Base-by-base conservation (phyloP, 495 filamentous ascomycete genomes). In the Talaromyces thailandensis region DNA sequence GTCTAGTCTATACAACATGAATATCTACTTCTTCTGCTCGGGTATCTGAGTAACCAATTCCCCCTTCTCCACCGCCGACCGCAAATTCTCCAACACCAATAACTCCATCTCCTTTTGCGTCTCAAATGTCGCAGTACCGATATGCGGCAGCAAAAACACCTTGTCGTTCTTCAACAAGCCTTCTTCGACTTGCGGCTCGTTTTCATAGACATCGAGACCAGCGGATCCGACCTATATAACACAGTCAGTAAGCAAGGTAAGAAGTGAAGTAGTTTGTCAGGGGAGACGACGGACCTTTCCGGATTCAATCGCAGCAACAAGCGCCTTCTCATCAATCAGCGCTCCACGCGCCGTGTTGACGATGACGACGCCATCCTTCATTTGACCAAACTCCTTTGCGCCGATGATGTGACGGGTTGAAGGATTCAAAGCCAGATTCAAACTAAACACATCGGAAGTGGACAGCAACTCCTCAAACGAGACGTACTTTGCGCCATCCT, bases 281-380 rank as follows among this genome's bases (percentile, higher is more conserved):
- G 26, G 11, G 4, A 3, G 3, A 14, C 50, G 80, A 53, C 76
- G 77, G 61, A 91, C 88, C 72, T 87, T 85, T 9, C 88, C 88
- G 2, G 79, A 82, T 18, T 87, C 81, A 1, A 93, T 73, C 0
- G 89, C 88, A 24, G 80, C 77, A 8, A 90, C 90, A 23, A 92
- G 83, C 14, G 87, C 88, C 66, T 81, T 75, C 79, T 95, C 91
- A 66, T 95, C 87, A 40, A 93, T 84, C 61, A 91, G 75, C 31
- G 88, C 88, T 23, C 91, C 91, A 6, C 91, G 83, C 5, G 91
- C 90, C 3, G 92, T 93, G 69, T 95, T 95, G 16, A 93, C 84
- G 58, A 93, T 81, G 67, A 91, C 89, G 14, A 88, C 84, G 12
- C 91, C 90, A 64, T 83, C 81, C 69, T 91, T 92, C 81, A 93